These are phyloP conservation scores for Globisporangium mamillatum DNA, from an alignment of 352 stramenopile species.

Conservation along the genomic window DNA sequence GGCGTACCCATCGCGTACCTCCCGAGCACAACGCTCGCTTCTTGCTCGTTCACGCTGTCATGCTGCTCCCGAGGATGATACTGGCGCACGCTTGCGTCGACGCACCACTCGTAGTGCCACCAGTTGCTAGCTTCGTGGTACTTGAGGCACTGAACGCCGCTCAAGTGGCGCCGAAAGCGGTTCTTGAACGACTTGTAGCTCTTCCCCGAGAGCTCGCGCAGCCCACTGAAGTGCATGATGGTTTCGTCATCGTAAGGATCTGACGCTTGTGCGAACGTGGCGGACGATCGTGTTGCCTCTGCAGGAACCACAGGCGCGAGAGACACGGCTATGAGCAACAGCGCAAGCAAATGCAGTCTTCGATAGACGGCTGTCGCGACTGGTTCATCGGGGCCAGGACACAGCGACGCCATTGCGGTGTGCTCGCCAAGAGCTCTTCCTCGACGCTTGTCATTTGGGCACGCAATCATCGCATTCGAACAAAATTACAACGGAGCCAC, in stretches of 20 bases:
- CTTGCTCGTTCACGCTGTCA: neutral
- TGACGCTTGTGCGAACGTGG: neutral
- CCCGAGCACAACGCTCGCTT: constrained; percentile 44
- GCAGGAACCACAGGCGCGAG: neutral
- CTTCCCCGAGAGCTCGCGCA: constrained; percentile 57
- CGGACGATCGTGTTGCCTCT: neutral
- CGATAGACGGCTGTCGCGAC: neutral
- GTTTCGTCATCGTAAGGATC: constrained; percentile 7
- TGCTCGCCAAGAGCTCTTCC: neutral
- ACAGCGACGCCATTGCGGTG: neutral
- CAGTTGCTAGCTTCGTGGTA: constrained; percentile 61
- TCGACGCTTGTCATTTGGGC: constrained; percentile 7
- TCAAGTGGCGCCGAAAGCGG: constrained; percentile 56
- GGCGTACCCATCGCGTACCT: constrained; percentile 28
- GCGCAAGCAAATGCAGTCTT: neutral
- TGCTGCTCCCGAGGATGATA: constrained; percentile 34
- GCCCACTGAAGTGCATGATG: constrained; percentile 42
- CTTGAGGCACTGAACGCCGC: constrained; percentile 43
- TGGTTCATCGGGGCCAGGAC: neutral
- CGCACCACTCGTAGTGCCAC: constrained; percentile 88
- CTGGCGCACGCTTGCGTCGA: constrained; percentile 66
- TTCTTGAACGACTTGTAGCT: constrained; percentile 72
- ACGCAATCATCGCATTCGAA: constrained; percentile 9
- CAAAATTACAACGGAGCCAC: neutral
- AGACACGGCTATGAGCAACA: neutral